Percentiles rank a stretch among this genome's conserved stretches.
phyloP scores from a whole-genome alignment of 2,329 filamentous ascomycete species.

The Curvularia sp. region DNA sequence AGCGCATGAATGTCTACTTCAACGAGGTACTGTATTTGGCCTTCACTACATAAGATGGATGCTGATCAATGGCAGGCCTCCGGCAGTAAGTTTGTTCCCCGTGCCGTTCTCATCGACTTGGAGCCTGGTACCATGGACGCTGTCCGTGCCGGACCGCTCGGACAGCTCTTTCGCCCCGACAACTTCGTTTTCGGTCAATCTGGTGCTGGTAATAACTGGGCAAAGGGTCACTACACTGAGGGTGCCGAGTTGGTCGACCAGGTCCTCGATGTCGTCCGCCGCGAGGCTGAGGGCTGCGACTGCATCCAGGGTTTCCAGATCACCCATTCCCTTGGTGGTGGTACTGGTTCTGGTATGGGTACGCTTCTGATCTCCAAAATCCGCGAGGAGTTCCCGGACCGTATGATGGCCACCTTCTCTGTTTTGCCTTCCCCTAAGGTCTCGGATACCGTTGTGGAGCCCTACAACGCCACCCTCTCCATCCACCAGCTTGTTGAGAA shows the following conservation, averaged over 20 bases:
- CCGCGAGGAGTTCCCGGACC: conserved; percentile 99
- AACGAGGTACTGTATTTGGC: conserved; percentile 72
- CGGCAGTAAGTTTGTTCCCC: conserved; percentile 98
- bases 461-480: conserved; percentile 99
- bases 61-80: conserved; percentile 69
- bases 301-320: conserved; percentile 99
- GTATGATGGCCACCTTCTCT: conserved; percentile 99
- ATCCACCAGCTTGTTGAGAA: conserved; percentile 99
- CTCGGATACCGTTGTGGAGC: conserved; percentile 98
- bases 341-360: conserved; percentile 99
- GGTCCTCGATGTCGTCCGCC: conserved; percentile 97
- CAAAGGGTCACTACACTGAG: conserved; percentile 99
- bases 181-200: conserved; percentile 99
- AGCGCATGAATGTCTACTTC: conserved; percentile 99
- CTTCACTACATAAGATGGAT: conserved; percentile 17
- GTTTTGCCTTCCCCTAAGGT: conserved; percentile 99
- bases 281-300: conserved; percentile 98
- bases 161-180: conserved; percentile 98
- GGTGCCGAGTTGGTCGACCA: conserved; percentile 98
- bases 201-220: conserved; percentile 99
- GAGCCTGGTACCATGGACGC: conserved; percentile 99
- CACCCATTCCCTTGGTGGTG: conserved; percentile 99
- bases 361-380: conserved; percentile 99
- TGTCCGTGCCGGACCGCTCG: conserved; percentile 96
- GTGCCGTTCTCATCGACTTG: conserved; percentile 98